These are phyloP conservation scores for Ceratocystiopsis sp. DNA, from an alignment of 2,329 filamentous ascomycete genomes.

Conservation along the genomic window DNA sequence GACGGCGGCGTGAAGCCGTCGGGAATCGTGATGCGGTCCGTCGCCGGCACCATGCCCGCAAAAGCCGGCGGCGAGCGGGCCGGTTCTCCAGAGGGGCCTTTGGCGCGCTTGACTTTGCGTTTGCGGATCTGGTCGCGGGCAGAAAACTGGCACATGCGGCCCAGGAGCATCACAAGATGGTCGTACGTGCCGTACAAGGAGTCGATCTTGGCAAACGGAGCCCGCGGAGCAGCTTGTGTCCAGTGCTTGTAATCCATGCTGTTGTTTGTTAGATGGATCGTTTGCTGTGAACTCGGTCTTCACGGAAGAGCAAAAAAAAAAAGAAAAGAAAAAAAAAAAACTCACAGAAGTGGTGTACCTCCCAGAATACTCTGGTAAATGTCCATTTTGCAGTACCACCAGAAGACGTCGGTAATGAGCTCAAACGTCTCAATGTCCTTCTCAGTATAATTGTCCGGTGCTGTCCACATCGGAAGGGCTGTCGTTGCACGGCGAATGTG, in stretches of 20 bases:
- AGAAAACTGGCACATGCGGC: slow-evolving; percentile 62
- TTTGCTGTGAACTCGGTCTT: neutral
- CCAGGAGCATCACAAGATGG: slow-evolving; percentile 68
- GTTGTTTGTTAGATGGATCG: neutral
- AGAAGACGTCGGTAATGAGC: slow-evolving; percentile 71
- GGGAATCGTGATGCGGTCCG: slow-evolving; percentile 31
- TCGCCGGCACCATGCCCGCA: slow-evolving; percentile 37
- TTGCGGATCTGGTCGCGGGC: slow-evolving; percentile 66
- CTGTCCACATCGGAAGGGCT: slow-evolving; percentile 1
- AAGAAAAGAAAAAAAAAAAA: slow-evolving; percentile 9
- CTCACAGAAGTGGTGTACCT: slow-evolving; percentile 72
- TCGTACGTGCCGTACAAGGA: slow-evolving; percentile 80
- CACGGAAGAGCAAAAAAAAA: neutral
- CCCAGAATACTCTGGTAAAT: slow-evolving; percentile 80
- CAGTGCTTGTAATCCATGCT: slow-evolving; percentile 69
- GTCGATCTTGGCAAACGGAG: slow-evolving; percentile 58
- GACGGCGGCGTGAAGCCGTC: slow-evolving; percentile 38
- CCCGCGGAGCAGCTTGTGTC: slow-evolving; percentile 77
- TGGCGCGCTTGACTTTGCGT: slow-evolving; percentile 39
- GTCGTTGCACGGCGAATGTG: neutral
- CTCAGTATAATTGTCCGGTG: slow-evolving; percentile 20
- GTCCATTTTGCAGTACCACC: slow-evolving; percentile 95
- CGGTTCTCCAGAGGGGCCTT: slow-evolving; percentile 8
- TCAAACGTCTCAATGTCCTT: slow-evolving; percentile 66
- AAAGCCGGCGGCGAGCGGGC: slow-evolving; percentile 29